A percentile compares a stretch with the other conserved stretches of the same genome.
phyloP scores from a whole-genome alignment of 306 rosid genomes.

The Rubus parviflorus region DNA sequence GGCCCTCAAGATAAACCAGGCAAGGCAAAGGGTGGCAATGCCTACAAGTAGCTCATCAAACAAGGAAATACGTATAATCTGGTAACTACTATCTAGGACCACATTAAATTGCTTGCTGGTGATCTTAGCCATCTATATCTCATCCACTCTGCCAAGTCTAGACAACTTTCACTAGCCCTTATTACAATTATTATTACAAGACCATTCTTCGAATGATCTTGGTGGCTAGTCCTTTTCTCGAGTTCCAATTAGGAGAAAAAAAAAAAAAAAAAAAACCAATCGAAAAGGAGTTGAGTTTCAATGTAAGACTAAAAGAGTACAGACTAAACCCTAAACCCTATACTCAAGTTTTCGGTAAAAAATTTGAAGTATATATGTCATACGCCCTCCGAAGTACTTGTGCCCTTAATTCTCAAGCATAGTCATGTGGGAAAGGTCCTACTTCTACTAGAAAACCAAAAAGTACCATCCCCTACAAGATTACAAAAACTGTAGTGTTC shows the following conservation, averaged over 20 bases:
- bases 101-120: background rate
- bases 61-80: background rate
- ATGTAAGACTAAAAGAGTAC: too few relatives aligned
- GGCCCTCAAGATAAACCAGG: background rate
- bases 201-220: background rate
- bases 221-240: conserved; percentile 20
- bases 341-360: too few relatives aligned
- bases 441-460: background rate
- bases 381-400: too few relatives aligned
- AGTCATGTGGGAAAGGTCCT: background rate
- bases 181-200: background rate
- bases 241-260: background rate
- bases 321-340: too few relatives aligned
- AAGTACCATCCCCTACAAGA: background rate
- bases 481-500: background rate
- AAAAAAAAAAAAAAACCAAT: background rate
- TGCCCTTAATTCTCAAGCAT: too few relatives aligned
- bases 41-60: background rate
- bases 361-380: too few relatives aligned
- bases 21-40: background rate
- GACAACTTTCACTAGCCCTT: background rate
- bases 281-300: too few relatives aligned
- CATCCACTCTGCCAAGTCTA: background rate
- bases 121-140: background rate
- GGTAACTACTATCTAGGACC: background rate